These are phyloP conservation scores for Debaryomycetaceae sp. DNA, from an alignment of 1,139 yeast species.

Conservation along the genomic window DNA sequence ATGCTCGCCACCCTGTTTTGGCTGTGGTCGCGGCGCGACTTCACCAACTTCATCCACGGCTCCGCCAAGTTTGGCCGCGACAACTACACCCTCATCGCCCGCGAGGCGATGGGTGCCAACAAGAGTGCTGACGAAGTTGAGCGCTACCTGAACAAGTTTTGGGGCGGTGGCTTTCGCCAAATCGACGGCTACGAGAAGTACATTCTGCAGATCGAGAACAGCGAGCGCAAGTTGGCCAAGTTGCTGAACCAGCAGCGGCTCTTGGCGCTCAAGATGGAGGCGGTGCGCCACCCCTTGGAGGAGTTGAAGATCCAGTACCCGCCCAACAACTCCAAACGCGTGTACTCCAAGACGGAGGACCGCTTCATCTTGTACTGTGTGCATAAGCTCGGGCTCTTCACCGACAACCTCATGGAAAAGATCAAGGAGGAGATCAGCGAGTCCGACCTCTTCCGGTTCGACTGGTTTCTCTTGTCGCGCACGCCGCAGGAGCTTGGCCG, in stretches of 20 bases:
- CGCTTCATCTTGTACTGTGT: constrained; percentile 72
- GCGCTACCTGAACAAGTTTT: constrained; percentile 65
- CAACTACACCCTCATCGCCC: constrained; percentile 54
- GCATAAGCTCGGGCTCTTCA: constrained; percentile 70
- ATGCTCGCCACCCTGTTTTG: constrained; percentile 65
- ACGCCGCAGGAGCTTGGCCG: constrained; percentile 81
- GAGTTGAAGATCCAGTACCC: constrained; percentile 79
- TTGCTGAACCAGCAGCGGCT: constrained; percentile 62
- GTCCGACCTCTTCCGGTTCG: constrained; percentile 77
- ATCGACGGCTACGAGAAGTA: constrained; percentile 87
- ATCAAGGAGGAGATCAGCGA: constrained; percentile 71
- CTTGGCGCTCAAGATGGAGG: constrained; percentile 59
- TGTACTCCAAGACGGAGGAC: constrained; percentile 83
- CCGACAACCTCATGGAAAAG: constrained; percentile 66
- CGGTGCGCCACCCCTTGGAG: constrained; percentile 65
- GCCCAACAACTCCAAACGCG: constrained; percentile 84
- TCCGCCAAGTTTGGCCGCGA: constrained; percentile 77
- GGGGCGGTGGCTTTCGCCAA: constrained; percentile 65
- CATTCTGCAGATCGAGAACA: constrained; percentile 78
- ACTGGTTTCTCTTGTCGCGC: constrained; percentile 85
- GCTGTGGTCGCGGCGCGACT: constrained; percentile 85
- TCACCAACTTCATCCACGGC: constrained; percentile 77
- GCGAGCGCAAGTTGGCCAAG: constrained; percentile 74
- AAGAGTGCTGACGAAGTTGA: constrained; percentile 69
- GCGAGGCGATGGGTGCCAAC: constrained; percentile 50